These are phyloP conservation scores for Yamadazyma epiphylla DNA, from an alignment of 1,139 yeast species.

Conservation along the genomic window DNA sequence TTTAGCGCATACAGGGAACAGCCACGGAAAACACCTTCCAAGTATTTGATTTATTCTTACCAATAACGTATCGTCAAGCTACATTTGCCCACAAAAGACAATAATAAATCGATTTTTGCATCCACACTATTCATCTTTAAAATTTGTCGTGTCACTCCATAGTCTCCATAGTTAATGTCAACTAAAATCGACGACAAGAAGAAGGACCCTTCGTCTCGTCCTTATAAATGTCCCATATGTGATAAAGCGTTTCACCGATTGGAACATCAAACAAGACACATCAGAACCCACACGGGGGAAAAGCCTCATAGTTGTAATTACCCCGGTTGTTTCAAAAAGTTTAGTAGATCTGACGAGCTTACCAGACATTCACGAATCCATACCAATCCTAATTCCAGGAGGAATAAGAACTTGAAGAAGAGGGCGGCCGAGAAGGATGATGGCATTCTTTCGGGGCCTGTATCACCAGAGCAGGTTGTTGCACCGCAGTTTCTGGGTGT, in stretches of 20 bases:
- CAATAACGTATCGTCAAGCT: neutral
- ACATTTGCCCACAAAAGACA: neutral
- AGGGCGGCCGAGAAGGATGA: conserved; percentile 4
- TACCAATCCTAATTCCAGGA: conserved; percentile 67
- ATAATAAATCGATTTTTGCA: no score
- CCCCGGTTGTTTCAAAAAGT: conserved; percentile 83
- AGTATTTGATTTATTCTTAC: no score
- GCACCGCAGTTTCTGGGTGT: no score
- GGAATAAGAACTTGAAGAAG: conserved; percentile 41
- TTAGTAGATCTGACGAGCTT: conserved; percentile 84
- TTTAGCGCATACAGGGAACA: neutral
- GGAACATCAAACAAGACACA: conserved; percentile 93
- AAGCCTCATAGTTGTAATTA: conserved; percentile 87
- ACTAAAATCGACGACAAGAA: conserved; percentile 9
- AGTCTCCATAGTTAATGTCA: no score
- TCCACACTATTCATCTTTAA: no score
- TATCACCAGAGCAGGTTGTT: neutral
- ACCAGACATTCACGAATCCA: conserved; percentile 89
- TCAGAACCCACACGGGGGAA: conserved; percentile 94
- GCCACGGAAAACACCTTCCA: neutral
- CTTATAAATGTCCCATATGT: conserved; percentile 89
- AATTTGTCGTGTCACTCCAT: no score
- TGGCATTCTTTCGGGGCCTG: neutral
- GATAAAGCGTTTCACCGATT: conserved; percentile 87
- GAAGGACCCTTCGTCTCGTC: conserved; percentile 43